These are phyloP conservation scores for Pistacia atlantica DNA, from an alignment of 345 rosid species.

Conservation along the genomic window DNA sequence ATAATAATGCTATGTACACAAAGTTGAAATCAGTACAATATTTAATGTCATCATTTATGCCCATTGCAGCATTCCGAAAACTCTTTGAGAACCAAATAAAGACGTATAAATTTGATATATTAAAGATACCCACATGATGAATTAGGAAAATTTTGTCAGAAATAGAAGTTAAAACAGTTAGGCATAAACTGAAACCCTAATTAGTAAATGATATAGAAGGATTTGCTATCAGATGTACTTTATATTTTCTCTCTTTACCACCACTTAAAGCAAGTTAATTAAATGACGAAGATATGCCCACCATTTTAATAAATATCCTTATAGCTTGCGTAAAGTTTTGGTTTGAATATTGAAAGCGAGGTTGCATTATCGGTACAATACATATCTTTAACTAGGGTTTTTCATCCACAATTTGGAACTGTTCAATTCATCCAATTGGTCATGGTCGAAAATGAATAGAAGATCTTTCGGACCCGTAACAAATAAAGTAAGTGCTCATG, in stretches of 20 bases:
- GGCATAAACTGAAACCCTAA: neutral
- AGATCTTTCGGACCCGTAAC: slow-evolving; percentile 36
- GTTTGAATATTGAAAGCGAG: slow-evolving; percentile 13
- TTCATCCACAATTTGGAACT: slow-evolving; percentile 13
- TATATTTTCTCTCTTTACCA: neutral
- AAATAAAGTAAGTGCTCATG: slow-evolving; percentile 26
- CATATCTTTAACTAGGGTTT: neutral
- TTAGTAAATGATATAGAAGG: neutral
- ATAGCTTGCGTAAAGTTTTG: slow-evolving; percentile 20
- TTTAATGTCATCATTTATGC: too few relatives aligned
- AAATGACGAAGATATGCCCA: too few relatives aligned
- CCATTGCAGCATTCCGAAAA: too few relatives aligned
- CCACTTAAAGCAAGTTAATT: neutral
- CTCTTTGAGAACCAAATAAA: too few relatives aligned
- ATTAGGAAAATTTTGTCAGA: neutral
- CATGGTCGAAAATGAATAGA: slow-evolving; percentile 29
- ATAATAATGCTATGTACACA: too few relatives aligned
- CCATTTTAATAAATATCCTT: neutral
- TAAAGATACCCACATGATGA: slow-evolving; percentile 1
- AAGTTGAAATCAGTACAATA: too few relatives aligned
- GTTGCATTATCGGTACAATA: slow-evolving; percentile 3
- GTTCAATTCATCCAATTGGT: neutral
- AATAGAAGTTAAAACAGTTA: neutral
- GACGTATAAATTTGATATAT: neutral
- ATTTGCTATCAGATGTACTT: neutral